Percentiles rank a stretch among this genome's conserved stretches.
Evolutionary conservation across 2,329 filamentous ascomycete species (phyloP).

Genomic region (Aureobasidium subglaciale): DNA sequence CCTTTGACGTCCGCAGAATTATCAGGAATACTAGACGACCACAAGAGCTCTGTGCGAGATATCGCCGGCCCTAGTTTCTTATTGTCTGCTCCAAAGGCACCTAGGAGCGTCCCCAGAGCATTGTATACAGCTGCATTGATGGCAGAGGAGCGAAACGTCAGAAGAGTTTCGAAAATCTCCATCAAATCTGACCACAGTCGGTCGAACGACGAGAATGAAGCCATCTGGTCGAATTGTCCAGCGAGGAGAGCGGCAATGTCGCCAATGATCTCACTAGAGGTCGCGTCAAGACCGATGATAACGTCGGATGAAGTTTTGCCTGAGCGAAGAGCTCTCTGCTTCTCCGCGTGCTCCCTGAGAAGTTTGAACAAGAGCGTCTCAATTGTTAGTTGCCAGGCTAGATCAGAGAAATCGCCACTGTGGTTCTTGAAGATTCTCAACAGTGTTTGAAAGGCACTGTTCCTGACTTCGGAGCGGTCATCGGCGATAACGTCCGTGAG

Average conservation of each 20-base stretch:
- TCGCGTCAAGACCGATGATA: conserved; percentile 43
- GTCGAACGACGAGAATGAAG: conserved; percentile 59
- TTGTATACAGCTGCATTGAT: conserved; percentile 37
- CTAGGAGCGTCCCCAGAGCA: conserved; percentile 34
- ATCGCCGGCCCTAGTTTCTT: conserved; percentile 23
- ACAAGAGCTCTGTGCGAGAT: conserved; percentile 25
- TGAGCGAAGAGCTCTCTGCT: conserved; percentile 18
- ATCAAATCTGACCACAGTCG: conserved; percentile 70
- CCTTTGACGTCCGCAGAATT: conserved; percentile 15
- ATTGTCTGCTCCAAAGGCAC: conserved; percentile 21
- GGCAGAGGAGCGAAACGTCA: conserved; percentile 33
- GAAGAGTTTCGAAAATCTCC: conserved; percentile 54
- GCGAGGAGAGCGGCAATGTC: conserved; percentile 67
- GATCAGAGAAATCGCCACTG: conserved; percentile 67
- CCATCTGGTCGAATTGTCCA: conserved; percentile 68
- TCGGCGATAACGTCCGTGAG: conserved; percentile 66
- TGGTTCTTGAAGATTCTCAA: conserved; percentile 89
- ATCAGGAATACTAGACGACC: conserved; percentile 26
- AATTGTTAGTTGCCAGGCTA: conserved; percentile 78
- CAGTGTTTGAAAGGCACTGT: conserved; percentile 84
- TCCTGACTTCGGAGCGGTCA: conserved; percentile 66
- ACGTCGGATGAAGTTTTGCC: neutral
- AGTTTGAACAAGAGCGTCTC: conserved; percentile 74
- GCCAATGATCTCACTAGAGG: conserved; percentile 64
- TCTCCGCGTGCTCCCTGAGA: conserved; percentile 35